Evolutionary conservation across 768 basidiomycete genomes (phyloP).

Genomic region (Gymnopilus junonius): DNA sequence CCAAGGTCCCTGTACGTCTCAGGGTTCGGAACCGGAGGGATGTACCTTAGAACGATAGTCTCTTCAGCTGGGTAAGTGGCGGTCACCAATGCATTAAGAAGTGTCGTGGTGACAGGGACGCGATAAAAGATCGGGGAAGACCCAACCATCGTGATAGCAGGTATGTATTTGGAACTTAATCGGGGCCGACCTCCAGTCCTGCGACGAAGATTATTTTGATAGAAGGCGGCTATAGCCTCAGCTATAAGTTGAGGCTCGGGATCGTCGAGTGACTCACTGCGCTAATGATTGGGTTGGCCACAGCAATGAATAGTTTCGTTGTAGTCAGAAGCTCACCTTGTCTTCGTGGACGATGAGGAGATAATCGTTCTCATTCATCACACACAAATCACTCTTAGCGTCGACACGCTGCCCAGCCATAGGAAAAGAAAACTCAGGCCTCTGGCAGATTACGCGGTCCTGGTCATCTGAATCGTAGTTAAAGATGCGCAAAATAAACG

Average conservation of each 20-base stretch:
- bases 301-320: background rate
- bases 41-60: constrained; percentile 18
- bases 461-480: constrained; percentile 19
- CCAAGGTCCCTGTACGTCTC: constrained; percentile 18
- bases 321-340: constrained; percentile 16
- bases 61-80: constrained; percentile 20
- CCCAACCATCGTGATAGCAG: background rate
- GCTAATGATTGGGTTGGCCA: background rate
- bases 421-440: constrained; percentile 23
- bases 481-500: constrained; percentile 23
- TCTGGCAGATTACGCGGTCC: constrained; percentile 11
- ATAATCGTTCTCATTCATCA: constrained; percentile 22
- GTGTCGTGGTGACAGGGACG: background rate
- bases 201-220: background rate
- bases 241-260: constrained; percentile 34
- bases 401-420: constrained; percentile 24
- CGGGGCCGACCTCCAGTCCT: background rate
- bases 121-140: background rate
- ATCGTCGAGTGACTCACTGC: constrained; percentile 14
- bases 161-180: background rate
- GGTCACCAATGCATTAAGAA: constrained; percentile 5
- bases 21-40: constrained; percentile 20
- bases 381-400: constrained; percentile 28
- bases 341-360: constrained; percentile 32
- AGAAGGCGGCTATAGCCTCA: constrained; percentile 25